These are phyloP conservation scores for Solanum habrochaites DNA, from an alignment of 257 asterid genomes.

Conservation along the genomic window DNA sequence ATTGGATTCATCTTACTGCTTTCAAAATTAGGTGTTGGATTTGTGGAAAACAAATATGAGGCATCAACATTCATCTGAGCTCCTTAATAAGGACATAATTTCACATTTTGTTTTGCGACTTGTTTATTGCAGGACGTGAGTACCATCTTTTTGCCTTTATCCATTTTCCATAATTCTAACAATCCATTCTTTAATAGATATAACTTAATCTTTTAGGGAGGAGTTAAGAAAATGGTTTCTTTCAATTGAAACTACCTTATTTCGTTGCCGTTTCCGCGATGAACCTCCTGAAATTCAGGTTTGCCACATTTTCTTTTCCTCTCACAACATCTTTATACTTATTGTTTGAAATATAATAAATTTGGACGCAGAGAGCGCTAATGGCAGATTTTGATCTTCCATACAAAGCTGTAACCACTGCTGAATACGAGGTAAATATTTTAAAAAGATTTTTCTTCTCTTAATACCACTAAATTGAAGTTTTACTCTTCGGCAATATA, in stretches of 20 bases:
- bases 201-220: constrained; percentile 32
- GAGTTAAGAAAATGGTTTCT: constrained; percentile 90
- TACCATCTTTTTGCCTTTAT: not conserved
- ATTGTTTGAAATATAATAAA: not conserved
- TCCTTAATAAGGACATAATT: constrained; percentile 61
- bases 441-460: not conserved
- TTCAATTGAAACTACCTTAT: constrained; percentile 75
- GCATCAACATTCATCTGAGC: constrained; percentile 54
- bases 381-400: constrained; percentile 75
- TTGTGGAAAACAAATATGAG: constrained; percentile 61
- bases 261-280: constrained; percentile 60
- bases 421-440: constrained; percentile 71
- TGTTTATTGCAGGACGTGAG: constrained; percentile 91
- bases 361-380: constrained; percentile 45
- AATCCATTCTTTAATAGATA: not conserved
- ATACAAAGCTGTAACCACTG: constrained; percentile 58
- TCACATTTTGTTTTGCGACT: constrained; percentile 95
- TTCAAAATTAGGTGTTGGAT: constrained; percentile 26
- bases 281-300: constrained; percentile 67
- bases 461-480: not conserved
- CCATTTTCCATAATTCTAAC: not conserved
- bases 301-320: not conserved
- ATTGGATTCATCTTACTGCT: not conserved
- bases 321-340: not conserved
- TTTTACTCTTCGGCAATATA: not conserved